A percentile compares a stretch with the other conserved stretches of the same genome.
Conservation (phyloP, 2,329 filamentous ascomycete genomes). For the Monilinia polystroma region DNA sequence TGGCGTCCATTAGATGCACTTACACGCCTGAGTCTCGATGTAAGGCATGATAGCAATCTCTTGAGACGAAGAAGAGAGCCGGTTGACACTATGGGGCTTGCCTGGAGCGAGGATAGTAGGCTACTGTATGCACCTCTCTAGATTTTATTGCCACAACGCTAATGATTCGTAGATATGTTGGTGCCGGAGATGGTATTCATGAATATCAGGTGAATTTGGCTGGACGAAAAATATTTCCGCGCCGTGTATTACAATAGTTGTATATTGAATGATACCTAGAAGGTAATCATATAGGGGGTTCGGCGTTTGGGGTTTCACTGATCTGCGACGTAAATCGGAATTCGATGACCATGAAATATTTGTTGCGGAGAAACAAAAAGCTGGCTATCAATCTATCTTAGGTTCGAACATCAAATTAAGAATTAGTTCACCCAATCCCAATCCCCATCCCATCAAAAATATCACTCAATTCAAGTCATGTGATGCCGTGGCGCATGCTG, state of each 20-base stretch:
- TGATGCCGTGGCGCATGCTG: background rate
- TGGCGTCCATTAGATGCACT: constrained; percentile 34
- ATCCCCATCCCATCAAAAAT: background rate
- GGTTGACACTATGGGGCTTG: constrained; percentile 60
- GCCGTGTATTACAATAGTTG: constrained; percentile 51
- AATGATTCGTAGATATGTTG: constrained; percentile 52
- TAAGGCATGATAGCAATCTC: constrained; percentile 36
- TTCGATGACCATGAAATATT: background rate
- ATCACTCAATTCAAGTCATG: background rate
- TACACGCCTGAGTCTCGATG: constrained; percentile 29
- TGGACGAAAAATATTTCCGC: constrained; percentile 58
- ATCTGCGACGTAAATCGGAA: background rate
- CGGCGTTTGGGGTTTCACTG: background rate
- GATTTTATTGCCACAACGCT: constrained; percentile 2
- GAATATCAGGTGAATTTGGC: constrained; percentile 67
- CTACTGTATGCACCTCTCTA: constrained; percentile 51
- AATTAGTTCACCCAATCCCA: background rate
- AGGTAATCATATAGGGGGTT: background rate
- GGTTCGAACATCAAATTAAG: background rate
- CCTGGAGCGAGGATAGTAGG: constrained; percentile 61
- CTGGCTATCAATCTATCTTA: background rate
- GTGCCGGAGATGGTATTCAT: constrained; percentile 71
- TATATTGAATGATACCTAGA: constrained; percentile 10
- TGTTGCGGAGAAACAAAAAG: background rate
- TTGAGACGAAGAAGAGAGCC: constrained; percentile 35